These are phyloP conservation scores for Kurtzmaniella natalensis DNA, from an alignment of 1,139 yeast genomes.

Conservation along the genomic window DNA sequence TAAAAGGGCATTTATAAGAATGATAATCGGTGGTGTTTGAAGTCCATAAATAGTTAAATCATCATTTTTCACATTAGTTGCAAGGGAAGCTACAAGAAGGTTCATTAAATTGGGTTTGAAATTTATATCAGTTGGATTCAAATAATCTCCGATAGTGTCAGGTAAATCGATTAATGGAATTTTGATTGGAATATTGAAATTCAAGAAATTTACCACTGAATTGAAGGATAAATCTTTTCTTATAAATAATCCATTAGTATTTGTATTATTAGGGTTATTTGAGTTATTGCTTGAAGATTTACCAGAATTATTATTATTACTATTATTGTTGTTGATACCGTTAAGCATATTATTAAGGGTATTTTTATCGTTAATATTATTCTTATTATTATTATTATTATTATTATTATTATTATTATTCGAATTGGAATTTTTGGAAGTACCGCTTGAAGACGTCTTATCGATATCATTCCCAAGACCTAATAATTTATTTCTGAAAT, in stretches of 20 bases:
- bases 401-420: conserved; percentile 10
- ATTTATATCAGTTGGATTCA: conserved; percentile 43
- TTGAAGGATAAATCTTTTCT: conserved; percentile 44
- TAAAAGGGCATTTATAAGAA: conserved; percentile 52
- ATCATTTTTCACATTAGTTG: conserved; percentile 24
- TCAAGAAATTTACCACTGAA: conserved; percentile 31
- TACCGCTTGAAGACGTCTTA: no score
- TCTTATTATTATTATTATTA: conserved; percentile 4
- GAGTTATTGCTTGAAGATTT: conserved; percentile 2
- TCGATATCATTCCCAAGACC: conserved; percentile 21
- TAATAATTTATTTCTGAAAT: conserved; percentile 33
- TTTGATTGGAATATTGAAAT: conserved; percentile 42
- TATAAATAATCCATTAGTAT: conserved; percentile 32
- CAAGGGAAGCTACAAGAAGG: conserved; percentile 31
- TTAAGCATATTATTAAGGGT: conserved; percentile 4
- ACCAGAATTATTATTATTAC: conserved; percentile 5
- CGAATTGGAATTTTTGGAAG: no score
- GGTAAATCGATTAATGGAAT: conserved; percentile 41
- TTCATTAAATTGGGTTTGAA: conserved; percentile 40
- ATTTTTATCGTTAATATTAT: conserved; percentile 10
- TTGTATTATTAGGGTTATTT: conserved; percentile 7
- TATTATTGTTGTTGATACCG: conserved; percentile 4
- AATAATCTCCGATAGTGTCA: conserved; percentile 42
- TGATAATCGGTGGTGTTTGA: conserved; percentile 54
- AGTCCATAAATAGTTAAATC: conserved; percentile 52